Percentiles rank a stretch among this genome's conserved stretches.
Conservation (phyloP, 257 asterid species). For the Craterostigma plantagineum region DNA sequence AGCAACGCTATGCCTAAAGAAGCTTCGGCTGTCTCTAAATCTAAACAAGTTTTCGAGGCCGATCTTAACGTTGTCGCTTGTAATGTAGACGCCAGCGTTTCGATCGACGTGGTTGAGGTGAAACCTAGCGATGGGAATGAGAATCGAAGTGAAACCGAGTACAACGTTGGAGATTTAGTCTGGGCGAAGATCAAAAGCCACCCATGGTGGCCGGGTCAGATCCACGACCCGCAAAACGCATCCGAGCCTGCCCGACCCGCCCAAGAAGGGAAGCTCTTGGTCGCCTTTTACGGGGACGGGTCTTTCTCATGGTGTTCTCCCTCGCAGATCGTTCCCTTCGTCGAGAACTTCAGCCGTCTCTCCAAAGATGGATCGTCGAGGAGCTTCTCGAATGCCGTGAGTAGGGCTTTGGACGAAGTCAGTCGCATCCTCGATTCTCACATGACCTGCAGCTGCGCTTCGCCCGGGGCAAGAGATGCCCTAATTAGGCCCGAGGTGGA, state of each 20-base stretch:
- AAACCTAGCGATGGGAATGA: constrained; percentile 12
- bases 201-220: constrained; percentile 93
- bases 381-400: constrained; percentile 24
- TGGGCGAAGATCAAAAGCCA: constrained; percentile 75
- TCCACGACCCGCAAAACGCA: constrained; percentile 45
- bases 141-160: constrained; percentile 15
- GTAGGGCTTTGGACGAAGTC: constrained; percentile 32
- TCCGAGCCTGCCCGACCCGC: constrained; percentile 25
- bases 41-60: too few species aligned
- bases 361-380: constrained; percentile 16
- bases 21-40: too few species aligned
- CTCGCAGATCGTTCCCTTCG: constrained; percentile 41
- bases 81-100: too few species aligned
- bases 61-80: too few species aligned
- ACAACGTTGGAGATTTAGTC: constrained; percentile 63
- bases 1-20: too few species aligned
- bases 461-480: constrained; percentile 13
- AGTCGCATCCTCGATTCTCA: constrained; percentile 26
- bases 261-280: constrained; percentile 35
- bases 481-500: constrained; percentile 21
- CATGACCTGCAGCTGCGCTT: constrained; percentile 34
- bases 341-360: constrained; percentile 27
- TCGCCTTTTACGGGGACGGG: constrained; percentile 61
- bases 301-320: constrained; percentile 69
- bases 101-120: too few species aligned